Percentiles rank a stretch among this genome's conserved stretches.
Conservation (phyloP, 495 filamentous ascomycete species). For the Bombardia bombarda region DNA sequence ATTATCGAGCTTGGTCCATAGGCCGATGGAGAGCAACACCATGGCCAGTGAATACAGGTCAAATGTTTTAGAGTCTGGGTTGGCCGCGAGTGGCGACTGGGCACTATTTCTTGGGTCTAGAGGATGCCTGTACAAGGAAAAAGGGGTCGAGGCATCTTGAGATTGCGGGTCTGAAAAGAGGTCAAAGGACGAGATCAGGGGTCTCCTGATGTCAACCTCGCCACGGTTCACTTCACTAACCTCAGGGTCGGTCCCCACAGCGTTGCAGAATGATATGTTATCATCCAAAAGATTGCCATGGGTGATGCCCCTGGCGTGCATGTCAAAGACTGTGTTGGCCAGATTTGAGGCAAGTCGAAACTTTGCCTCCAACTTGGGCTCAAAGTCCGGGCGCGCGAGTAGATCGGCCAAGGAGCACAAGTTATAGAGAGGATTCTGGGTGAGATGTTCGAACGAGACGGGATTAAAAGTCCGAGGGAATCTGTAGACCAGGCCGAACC, state of each 20-base stretch:
- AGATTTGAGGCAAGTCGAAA: constrained; percentile 79
- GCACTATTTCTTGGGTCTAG: constrained; percentile 56
- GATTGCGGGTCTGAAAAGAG: constrained; percentile 63
- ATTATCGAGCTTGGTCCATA: constrained; percentile 73
- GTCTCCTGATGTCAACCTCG: constrained; percentile 60
- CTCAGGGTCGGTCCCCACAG: constrained; percentile 28
- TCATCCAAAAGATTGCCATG: constrained; percentile 76
- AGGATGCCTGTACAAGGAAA: constrained; percentile 65
- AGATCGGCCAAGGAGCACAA: constrained; percentile 41
- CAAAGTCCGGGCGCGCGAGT: constrained; percentile 45
- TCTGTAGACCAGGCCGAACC: constrained; percentile 77
- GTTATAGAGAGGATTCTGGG: constrained; percentile 41
- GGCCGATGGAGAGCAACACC: constrained; percentile 75
- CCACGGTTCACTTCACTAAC: constrained; percentile 29
- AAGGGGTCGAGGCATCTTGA: constrained; percentile 30
- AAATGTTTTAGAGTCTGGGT: constrained; percentile 50
- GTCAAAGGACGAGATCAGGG: constrained; percentile 74
- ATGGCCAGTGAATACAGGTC: constrained; percentile 83
- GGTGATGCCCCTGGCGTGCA: constrained; percentile 66
- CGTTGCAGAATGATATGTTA: constrained; percentile 73
- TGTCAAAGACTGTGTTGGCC: constrained; percentile 62
- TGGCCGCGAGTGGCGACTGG: constrained; percentile 38
- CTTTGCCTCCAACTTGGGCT: constrained; percentile 62
- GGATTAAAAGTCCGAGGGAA: constrained; percentile 60
- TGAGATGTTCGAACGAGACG: constrained; percentile 45